phyloP scores from a whole-genome alignment of 2,329 filamentous ascomycete genomes.

The Colletotrichum sp. region DNA sequence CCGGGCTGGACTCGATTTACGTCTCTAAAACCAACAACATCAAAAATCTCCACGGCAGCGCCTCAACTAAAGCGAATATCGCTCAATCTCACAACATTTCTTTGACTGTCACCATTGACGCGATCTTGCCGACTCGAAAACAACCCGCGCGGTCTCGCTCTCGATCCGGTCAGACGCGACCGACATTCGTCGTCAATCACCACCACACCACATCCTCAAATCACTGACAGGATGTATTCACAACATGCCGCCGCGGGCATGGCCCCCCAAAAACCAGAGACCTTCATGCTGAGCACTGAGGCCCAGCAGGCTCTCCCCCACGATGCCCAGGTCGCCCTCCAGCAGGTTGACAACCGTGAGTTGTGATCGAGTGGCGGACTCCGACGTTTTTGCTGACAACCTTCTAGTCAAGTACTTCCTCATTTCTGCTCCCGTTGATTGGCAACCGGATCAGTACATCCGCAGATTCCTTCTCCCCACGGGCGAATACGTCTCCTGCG shows the following conservation, averaged over 20 bases:
- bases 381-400: constrained; percentile 26
- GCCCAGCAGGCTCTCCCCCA: constrained; percentile 95
- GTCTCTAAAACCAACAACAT: constrained; percentile 10
- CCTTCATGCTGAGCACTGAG: constrained; percentile 97
- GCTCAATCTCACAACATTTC: background rate
- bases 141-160: background rate
- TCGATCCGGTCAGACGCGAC: constrained; percentile 23
- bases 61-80: constrained; percentile 17
- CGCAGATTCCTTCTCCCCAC: constrained; percentile 93
- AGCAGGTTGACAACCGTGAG: constrained; percentile 97
- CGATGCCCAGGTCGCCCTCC: constrained; percentile 94
- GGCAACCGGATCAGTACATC: constrained; percentile 96
- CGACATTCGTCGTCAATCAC: constrained; percentile 20
- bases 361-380: background rate
- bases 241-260: constrained; percentile 83
- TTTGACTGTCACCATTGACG: constrained; percentile 2
- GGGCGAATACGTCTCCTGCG: constrained; percentile 98
- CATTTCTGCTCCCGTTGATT: constrained; percentile 97
- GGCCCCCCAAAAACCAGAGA: constrained; percentile 96
- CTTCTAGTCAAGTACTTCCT: constrained; percentile 95
- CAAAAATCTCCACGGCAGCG: constrained; percentile 22
- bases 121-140: background rate
- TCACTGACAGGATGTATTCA: constrained; percentile 70
- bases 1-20: constrained; percentile 53
- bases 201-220: background rate